Percentiles rank a stretch among this genome's conserved stretches.
phyloP scores from a whole-genome alignment of 108 stramenopile species.

The Skeletonema tropicum region DNA sequence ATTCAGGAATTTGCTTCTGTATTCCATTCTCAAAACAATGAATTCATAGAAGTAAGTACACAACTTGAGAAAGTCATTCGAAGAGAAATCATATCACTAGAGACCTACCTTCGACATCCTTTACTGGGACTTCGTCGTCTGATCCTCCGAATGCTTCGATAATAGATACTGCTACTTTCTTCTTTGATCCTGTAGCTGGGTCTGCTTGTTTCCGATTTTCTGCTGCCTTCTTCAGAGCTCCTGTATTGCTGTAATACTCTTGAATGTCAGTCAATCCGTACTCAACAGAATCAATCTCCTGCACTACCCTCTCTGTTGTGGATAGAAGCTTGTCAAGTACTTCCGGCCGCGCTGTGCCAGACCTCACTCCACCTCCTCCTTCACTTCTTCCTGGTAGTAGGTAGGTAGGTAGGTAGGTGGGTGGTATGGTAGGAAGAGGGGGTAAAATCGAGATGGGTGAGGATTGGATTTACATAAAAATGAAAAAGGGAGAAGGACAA shows the following conservation, averaged over 20 bases:
- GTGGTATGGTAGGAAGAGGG: no score
- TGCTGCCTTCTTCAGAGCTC: conserved; percentile 86
- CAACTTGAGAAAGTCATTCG: background rate
- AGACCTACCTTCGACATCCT: conserved; percentile 71
- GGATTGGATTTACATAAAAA: no score
- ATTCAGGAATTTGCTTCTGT: conserved; percentile 86
- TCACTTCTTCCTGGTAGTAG: conserved; percentile 76
- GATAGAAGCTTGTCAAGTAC: conserved; percentile 74
- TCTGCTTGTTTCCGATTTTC: conserved; percentile 69
- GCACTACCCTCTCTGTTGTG: conserved; percentile 85
- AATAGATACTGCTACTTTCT: conserved; percentile 74
- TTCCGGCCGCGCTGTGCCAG: conserved; percentile 66
- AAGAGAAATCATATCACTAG: background rate
- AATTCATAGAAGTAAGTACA: background rate
- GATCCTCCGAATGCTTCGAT: conserved; percentile 80
- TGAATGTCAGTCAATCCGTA: conserved; percentile 90
- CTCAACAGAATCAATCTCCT: conserved; percentile 89
- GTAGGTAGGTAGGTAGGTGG: no score
- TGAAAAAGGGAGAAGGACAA: no score
- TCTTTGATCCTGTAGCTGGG: conserved; percentile 44
- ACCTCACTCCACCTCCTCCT: conserved; percentile 49
- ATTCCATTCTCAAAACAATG: conserved; percentile 69
- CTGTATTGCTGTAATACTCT: conserved; percentile 85
- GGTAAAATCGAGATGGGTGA: no score
- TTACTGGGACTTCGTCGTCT: conserved; percentile 54